Evolutionary conservation across 169 alveolate species (phyloP), one percentile per base, ranked within the genome.

Genomic region (Plasmodium coatneyi): DNA sequence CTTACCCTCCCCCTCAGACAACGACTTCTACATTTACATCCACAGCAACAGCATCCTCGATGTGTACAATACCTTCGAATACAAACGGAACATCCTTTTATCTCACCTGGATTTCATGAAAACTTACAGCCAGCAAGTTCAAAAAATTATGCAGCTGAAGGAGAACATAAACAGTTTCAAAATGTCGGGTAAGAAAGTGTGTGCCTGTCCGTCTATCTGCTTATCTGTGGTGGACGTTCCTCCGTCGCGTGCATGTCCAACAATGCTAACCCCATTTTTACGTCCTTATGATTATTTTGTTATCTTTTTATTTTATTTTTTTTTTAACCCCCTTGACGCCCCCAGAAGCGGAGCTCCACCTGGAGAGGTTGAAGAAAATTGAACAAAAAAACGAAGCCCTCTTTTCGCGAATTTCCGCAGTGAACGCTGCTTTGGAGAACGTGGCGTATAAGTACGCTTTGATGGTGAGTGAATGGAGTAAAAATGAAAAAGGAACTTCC

Each of bases 1-100:
- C 0, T 43, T 16, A 5, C 70, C 43, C 25, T 36, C 9, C n/a
- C 52, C 46, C 52, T 19, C 41, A 84, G 93, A 84, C 80, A 84
- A 84, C 66, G 93, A 84, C 22, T 84, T 84, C 79, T 84, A 84
- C 32, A 84, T 84, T 16, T 84, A 84, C 49, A 84, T 84, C 39
- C 93, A 84, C 43, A 84, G 93, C 43, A 84, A 76, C 70, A 84
- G 71, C 49, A 84, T 84, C 30, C 32, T 84, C 36, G 84, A 84
- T 52, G 93, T 84, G 39, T 84, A 84, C 43, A 84, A 54, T 32
- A 54, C 93, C 6, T 84, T 84, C 41, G 86, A 84, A 34, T 84
- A 84, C 66, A 84, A 84, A n/a, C 79, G 79, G 60, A 84, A 84
- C 66, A 84, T 84, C 46, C 43, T 84, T 19, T 74, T 84, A 12